Base-by-base conservation (phyloP, 2,329 filamentous ascomycete species). In the Sporothrix phasma region DNA sequence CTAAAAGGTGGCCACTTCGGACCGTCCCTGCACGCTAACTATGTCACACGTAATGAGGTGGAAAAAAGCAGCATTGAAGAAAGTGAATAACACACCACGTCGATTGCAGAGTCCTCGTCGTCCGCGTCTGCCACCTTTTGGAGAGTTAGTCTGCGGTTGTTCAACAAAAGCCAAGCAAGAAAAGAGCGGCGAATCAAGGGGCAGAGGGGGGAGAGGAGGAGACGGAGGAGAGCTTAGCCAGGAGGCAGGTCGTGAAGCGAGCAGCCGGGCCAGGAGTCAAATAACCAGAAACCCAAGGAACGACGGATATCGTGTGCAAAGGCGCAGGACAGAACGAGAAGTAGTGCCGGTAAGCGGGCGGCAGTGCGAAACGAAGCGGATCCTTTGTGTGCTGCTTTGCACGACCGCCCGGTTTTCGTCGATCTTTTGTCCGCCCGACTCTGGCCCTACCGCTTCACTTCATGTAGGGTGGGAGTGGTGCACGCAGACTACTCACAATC, bases 61-160 rank as follows among this genome's bases (percentile, higher is more conserved):
- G 34, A 47, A 26, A 26, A 51, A 41, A 26, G 39, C 39, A 41
- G 47, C 22, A 29, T 11, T 26, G 46, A 45, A 24, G 26, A 6
- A 24, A 2, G 31, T 31, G 3, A 34, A 37, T 15, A 41, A 59
- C 65, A 17, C 54, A 66, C 65, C 34, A 65, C 65, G 19, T 60
- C 65, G 26, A 66, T 64, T 26, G 62, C 63, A 11, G 65, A 66
- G 24, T 66, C 65, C 22, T n/a, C 41, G n/a, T 41, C 53, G 26
- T 65, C 49, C 39, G 46, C 19, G 29, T 66, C 65, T 47, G 54
- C 54, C 13, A 58, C 54, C 51, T 26, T n/a, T n/a, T n/a, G n/a
- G 19, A 17, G 22, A 46, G 15, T 43, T 43, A 43, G 41, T 43
- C 19, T 54, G 15, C 24, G 29, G 19, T 17, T 37, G 31, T 56